Base-by-base conservation (phyloP, 1,284 basidiomycete genomes). In the Austroboletus novae-zelandiae region DNA sequence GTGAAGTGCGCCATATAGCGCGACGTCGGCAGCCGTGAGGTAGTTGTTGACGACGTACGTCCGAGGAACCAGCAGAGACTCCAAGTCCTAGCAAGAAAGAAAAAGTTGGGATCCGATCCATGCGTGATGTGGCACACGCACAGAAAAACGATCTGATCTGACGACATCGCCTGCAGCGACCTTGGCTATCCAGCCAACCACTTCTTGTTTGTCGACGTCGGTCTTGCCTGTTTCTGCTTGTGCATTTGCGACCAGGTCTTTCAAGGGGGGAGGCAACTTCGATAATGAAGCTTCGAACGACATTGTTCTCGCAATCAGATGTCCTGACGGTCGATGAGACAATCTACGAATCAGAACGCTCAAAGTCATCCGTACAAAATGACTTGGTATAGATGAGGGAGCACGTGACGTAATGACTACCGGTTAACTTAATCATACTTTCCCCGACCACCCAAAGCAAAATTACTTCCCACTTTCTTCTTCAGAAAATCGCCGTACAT, bases 11-110 rank as follows among this genome's bases (percentile, higher is more conserved):
- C 86, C 91, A 68, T 92, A 96, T 43, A 95, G 71, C 13, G 87
- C 85, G 50, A 92, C 80, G 67, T 97, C 94, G 45, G 93, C 93
- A 14, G 84, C 85, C n/a, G 91, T 91, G 50, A 93, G 74, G 60
- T 86, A 80, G 66, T 88, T 91, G 65, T 79, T 80, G 58, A 92
- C 87, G 59, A 93, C 71, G 68, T 90, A 96, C 31, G 92, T 95
- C 60, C 85, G 77, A 20, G 89, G 83, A 20, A 80, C 73, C 49
- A 97, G 77, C 50, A 84, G 72, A n/a, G 79, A 71, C 66, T 94
- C 83, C 55, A 95, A 74, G 32, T 80, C 78, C 91, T 95, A 59
- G 14, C 37, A 40, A 35, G 40, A 36, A 23, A 23, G 20, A 23
- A 23, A 23, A 23, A 23, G 25, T 35, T 39, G 20, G 18, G 29